phyloP scores from a whole-genome alignment of 176 grass and related monocot species.

The Aegilops umbellulata region DNA sequence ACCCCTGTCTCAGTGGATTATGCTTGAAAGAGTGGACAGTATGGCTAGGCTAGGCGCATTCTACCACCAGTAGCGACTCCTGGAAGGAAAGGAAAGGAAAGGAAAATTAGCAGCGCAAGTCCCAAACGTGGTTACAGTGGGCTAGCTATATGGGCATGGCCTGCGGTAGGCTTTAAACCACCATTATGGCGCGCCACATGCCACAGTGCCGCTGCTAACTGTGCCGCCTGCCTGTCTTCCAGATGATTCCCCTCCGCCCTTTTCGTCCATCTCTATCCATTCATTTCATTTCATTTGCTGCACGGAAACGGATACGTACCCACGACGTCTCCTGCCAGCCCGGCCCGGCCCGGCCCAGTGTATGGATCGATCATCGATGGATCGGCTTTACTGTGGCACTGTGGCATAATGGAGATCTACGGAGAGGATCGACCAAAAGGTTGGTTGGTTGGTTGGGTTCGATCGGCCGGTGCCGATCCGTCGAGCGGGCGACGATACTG shows the following conservation, averaged over 20 bases:
- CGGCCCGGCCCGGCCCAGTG: too few species aligned
- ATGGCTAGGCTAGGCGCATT: neutral
- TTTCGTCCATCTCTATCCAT: neutral
- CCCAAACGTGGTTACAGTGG: neutral
- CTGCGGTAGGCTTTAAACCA: slow-evolving; percentile 23
- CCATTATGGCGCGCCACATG: slow-evolving; percentile 37
- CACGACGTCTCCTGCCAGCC: neutral
- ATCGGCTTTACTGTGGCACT: neutral
- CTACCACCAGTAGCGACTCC: neutral
- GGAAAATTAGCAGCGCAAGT: neutral
- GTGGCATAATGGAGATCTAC: neutral
- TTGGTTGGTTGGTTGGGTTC: too few species aligned
- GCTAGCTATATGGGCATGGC: neutral
- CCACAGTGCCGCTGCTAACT: neutral
- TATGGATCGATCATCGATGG: too few species aligned
- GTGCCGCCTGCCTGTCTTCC: neutral
- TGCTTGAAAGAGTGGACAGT: neutral
- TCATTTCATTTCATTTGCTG: neutral
- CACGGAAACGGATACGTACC: neutral
- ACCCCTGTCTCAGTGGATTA: too few species aligned
- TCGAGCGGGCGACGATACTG: neutral
- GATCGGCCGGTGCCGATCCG: too few species aligned
- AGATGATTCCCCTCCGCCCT: neutral
- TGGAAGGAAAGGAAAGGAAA: too few species aligned
- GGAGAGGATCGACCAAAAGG: neutral